A percentile compares a stretch with the other conserved stretches of the same genome.
Conservation (phyloP, 306 rosid species). For the Dryas octopetala region DNA sequence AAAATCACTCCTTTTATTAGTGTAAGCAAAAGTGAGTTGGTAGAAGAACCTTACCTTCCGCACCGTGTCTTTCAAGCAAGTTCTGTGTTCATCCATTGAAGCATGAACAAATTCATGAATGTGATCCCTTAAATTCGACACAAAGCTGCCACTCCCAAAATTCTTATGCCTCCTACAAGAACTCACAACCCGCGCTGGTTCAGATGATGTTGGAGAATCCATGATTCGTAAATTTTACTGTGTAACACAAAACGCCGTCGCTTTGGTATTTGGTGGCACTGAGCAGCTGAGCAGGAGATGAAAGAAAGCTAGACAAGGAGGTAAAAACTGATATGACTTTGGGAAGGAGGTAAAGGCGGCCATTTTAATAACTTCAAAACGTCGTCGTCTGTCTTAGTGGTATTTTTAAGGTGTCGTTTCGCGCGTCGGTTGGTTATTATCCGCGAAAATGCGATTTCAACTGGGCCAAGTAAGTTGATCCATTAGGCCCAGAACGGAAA, state of each 20-base stretch:
- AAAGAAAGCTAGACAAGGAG: background rate
- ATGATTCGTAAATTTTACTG: background rate
- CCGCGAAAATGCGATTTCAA: too few relatives aligned
- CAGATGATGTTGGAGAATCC: background rate
- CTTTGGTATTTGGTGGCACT: background rate
- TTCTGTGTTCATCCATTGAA: slow-evolving; percentile 54
- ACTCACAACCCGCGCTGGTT: slow-evolving; percentile 27
- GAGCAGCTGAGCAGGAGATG: background rate
- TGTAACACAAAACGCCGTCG: background rate
- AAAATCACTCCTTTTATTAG: background rate
- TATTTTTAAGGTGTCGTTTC: too few relatives aligned
- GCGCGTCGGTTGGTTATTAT: too few relatives aligned
- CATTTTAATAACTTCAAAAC: background rate
- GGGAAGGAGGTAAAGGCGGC: background rate
- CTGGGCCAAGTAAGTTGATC: too few relatives aligned
- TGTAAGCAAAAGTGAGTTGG: too few relatives aligned
- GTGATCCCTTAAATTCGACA: slow-evolving; percentile 48
- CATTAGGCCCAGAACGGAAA: too few relatives aligned
- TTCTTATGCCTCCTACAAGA: slow-evolving; percentile 54
- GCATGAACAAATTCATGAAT: slow-evolving; percentile 55
- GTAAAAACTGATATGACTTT: background rate
- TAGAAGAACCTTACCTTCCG: slow-evolving; percentile 36
- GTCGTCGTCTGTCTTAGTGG: too few relatives aligned
- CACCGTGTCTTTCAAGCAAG: slow-evolving; percentile 52
- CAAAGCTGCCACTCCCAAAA: slow-evolving; percentile 56